Percentiles rank a stretch among this genome's conserved stretches.
Evolutionary conservation across 805 yeast species (phyloP).

Genomic region (Wilhelminamyces savonicus): DNA sequence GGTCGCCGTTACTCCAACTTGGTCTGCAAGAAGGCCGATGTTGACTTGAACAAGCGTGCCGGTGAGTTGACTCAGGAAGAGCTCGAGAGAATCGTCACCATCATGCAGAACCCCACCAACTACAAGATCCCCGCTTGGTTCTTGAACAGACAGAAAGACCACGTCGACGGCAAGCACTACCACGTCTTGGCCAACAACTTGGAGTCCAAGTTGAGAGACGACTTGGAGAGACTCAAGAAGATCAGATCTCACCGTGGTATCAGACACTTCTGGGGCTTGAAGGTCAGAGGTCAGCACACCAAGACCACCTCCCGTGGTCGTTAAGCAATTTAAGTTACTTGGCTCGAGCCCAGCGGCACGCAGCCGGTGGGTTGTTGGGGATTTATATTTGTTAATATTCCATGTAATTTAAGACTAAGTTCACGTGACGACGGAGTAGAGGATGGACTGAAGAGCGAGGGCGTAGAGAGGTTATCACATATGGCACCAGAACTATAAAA

Average conservation of each 20-base stretch:
- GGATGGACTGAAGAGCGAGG: too few relatives aligned
- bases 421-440: too few relatives aligned
- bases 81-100: slow-evolving; percentile 99
- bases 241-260: slow-evolving; percentile 99
- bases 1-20: slow-evolving; percentile 99
- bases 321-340: slow-evolving; percentile 13
- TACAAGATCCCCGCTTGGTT: slow-evolving; percentile 99
- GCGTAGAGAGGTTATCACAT: too few relatives aligned
- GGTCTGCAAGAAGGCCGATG: slow-evolving; percentile 99
- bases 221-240: slow-evolving; percentile 99
- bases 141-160: slow-evolving; percentile 93
- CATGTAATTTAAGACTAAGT: too few relatives aligned
- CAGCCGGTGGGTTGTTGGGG: too few relatives aligned
- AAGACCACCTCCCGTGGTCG: slow-evolving; percentile 98
- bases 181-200: slow-evolving; percentile 98
- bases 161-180: slow-evolving; percentile 97
- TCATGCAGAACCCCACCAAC: slow-evolving; percentile 99
- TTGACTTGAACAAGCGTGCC: slow-evolving; percentile 96
- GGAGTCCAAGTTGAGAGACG: slow-evolving; percentile 99
- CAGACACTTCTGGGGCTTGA: slow-evolving; percentile 99
- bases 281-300: slow-evolving; percentile 99
- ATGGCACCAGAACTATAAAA: too few relatives aligned
- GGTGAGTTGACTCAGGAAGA: slow-evolving; percentile 99
- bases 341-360: too few relatives aligned
- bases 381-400: too few relatives aligned